A percentile compares a stretch with the other conserved stretches of the same genome.
Evolutionary conservation across 768 basidiomycete genomes (phyloP).

Genomic region (Russula earlei): DNA sequence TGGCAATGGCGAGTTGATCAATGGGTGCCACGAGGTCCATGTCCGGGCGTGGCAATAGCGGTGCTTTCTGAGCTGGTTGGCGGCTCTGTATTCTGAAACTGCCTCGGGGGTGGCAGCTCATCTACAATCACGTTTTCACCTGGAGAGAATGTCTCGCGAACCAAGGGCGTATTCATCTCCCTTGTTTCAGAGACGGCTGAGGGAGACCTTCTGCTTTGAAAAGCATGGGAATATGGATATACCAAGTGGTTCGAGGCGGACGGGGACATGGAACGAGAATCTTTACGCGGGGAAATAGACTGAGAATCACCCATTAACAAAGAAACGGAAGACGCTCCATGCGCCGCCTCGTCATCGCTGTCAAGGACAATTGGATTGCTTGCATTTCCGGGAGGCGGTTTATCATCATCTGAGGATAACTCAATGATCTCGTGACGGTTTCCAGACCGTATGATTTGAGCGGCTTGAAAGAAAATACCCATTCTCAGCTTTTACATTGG

Average conservation of each 20-base stretch:
- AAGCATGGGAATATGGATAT: no score
- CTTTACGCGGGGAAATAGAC: background rate
- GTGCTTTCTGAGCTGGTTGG: background rate
- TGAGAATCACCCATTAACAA: background rate
- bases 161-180: background rate
- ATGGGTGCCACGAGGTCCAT: background rate
- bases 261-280: background rate
- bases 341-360: constrained; percentile 5
- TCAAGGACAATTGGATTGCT: constrained; percentile 13
- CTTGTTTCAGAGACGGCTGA: background rate
- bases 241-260: background rate
- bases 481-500: background rate
- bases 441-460: background rate
- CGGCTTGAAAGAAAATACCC: background rate
- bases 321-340: background rate
- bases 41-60: background rate
- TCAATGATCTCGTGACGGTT: constrained; percentile 1
- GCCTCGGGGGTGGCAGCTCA: background rate
- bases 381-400: background rate
- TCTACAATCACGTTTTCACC: background rate
- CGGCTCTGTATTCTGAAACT: background rate
- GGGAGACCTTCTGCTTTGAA: background rate
- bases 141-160: background rate
- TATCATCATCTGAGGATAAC: constrained; percentile 5
- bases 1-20: background rate